Evolutionary conservation across 2,329 filamentous ascomycete genomes (phyloP), one percentile per base, ranked within the genome.

Genomic region (Aspergillus ustus): DNA sequence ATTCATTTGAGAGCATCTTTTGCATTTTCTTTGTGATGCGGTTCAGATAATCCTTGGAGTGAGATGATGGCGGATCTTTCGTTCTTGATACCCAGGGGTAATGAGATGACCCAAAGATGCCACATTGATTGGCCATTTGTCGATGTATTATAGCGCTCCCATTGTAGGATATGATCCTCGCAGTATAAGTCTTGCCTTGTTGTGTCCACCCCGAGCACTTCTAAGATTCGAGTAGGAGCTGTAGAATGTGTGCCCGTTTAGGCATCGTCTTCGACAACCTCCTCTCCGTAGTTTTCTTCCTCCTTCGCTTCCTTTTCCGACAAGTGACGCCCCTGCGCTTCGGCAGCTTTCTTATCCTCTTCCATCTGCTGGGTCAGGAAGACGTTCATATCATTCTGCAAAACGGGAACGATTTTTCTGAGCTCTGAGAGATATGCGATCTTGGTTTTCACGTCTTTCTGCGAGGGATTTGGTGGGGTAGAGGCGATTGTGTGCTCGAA

Each of bases 271-370:
- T 89, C 87, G 13, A 85, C 80, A 25, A 88, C 85, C 75, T 96
- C 92, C 76, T 96, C 93, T 52, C 92, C 93, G 73, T 97, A 96
- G 72, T 93, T 85, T 64, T 85, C 84, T 63, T 82, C 81, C 58
- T 82, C 80, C 57, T 78, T 77, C 52, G 74, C 72, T 62, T 78
- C 75, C 55, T 76, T 72, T 22, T 75, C 74, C n/a, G 74, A 77
- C 25, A 75, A 60, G 44, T 72, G 67, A 34, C 80, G 70, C 8
- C 69, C 72, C 31, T 70, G 67, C 8, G 74, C 75, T 17, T 70
- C 72, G 7, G 76, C 75, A 1, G 65, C 61, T 34, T 73, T 73
- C 64, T 85, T 87, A 63, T 88, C 86, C 64, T 87, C 82, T 49
- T 84, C 85, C 87, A 89, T 89, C 62, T 83, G 84, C 65, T 81